phyloP scores from a whole-genome alignment of 2,329 filamentous ascomycete species.

The Verticillium nubilum region DNA sequence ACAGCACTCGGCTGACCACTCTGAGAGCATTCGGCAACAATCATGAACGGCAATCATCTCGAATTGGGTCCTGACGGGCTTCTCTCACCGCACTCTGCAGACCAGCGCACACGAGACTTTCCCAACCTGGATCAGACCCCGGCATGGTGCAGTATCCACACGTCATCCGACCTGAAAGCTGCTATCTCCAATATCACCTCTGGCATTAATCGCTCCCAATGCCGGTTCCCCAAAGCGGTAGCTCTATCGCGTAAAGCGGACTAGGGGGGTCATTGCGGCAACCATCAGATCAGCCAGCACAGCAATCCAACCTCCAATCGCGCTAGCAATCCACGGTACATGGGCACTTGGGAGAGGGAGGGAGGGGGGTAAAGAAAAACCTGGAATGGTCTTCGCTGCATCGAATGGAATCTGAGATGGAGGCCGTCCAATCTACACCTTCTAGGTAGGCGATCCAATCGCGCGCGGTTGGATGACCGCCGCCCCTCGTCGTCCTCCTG shows the following conservation, averaged over 20 bases:
- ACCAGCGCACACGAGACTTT: not conserved
- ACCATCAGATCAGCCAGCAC: not conserved
- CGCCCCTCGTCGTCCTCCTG: not conserved
- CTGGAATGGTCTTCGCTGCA: not conserved
- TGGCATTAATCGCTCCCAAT: not conserved
- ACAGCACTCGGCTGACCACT: not conserved
- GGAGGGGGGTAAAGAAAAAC: not conserved
- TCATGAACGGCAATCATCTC: not conserved
- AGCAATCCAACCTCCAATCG: not conserved
- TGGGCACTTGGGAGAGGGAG: not conserved
- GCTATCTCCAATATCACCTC: not conserved
- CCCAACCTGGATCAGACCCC: not conserved
- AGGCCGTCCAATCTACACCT: not conserved
- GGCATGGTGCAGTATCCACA: not conserved
- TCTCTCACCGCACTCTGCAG: not conserved
- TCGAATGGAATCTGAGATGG: not conserved
- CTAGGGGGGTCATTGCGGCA: not conserved
- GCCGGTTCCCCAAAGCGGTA: not conserved
- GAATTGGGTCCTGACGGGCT: not conserved
- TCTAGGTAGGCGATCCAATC: not conserved
- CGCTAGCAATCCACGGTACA: not conserved
- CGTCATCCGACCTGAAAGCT: not conserved
- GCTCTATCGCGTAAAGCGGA: not conserved
- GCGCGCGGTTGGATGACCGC: not conserved
- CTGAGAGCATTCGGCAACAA: no score